A percentile compares a stretch with the other conserved stretches of the same genome.
Conservation (phyloP, 2,329 filamentous ascomycete genomes). For the Fusarium abutilonis region DNA sequence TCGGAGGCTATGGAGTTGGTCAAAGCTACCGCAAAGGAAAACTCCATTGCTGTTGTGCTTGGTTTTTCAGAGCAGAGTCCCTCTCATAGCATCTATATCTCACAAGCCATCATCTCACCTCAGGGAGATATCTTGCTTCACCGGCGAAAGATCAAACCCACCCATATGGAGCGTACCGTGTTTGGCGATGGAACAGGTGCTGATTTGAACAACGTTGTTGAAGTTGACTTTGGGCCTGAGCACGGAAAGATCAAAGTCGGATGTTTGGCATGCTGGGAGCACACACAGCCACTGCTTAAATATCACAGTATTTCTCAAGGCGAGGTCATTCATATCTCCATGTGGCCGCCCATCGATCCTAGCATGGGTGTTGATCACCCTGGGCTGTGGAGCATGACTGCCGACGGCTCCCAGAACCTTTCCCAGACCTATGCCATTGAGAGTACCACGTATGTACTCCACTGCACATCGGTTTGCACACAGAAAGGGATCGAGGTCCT, state of each 20-base stretch:
- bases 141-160: constrained; percentile 63
- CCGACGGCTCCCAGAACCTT: constrained; percentile 54
- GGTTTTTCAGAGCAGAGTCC: constrained; percentile 56
- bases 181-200: constrained; percentile 58
- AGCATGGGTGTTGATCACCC: constrained; percentile 33
- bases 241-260: constrained; percentile 52
- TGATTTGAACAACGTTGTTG: constrained; percentile 53
- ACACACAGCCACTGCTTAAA: constrained; percentile 61
- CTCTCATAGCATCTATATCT: constrained; percentile 54
- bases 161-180: constrained; percentile 62
- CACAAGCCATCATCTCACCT: constrained; percentile 56
- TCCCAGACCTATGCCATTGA: constrained; percentile 67
- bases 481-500: constrained; percentile 55
- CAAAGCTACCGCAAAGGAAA: constrained; percentile 46
- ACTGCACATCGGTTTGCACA: constrained; percentile 48
- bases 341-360: constrained; percentile 55
- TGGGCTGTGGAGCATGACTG: constrained; percentile 47
- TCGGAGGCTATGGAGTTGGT: constrained; percentile 54
- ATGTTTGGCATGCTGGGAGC: constrained; percentile 61
- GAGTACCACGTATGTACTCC: constrained; percentile 62
- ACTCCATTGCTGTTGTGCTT: constrained; percentile 55
- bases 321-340: constrained; percentile 59
- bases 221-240: constrained; percentile 50
- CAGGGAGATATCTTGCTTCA: constrained; percentile 53
- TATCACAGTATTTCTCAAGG: constrained; percentile 56